Evolutionary conservation across 352 stramenopile genomes (phyloP), one percentile per base, ranked within the genome.

Genomic region (Pythium scleroteichum): DNA sequence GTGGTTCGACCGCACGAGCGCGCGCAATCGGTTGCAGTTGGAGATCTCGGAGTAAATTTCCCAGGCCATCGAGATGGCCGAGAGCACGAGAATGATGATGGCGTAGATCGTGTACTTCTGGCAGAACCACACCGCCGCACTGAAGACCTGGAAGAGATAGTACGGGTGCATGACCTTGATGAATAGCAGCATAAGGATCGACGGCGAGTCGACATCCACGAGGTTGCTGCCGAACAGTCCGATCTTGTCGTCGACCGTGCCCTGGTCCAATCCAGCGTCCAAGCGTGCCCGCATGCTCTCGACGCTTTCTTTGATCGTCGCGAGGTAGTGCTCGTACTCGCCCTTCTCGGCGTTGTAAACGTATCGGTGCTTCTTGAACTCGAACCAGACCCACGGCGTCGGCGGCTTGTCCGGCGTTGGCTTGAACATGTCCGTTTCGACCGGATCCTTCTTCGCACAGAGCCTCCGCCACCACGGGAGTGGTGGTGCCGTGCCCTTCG

Each of bases 361-460:
- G 60, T 89, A 89, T 4, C 79, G 77, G 27, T 87, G 71, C 55
- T 79, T 82, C 70, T 85, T 87, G 64, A 85, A 89, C 59, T 85
- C 76, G 57, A 90, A 88, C 76, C 77, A 88, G 29, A 79, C 29
- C 66, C 71, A 78, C 29, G 29, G 29, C 10, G 29, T 35, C 26
- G 55, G 62, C 12, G 20, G 51, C 22, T n/a, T 22, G 20, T 24
- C 4, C 12, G 7, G 7, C 1, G 14, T 19, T 23, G 41, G 14
- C 19, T 19, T 12, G n/a, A 12, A 19, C 16, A 22, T 0, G 19
- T n/a, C 32, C 27, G 13, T 19, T 8, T 7, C 40, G 46, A 27
- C 24, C 23, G 12, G 39, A 49, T 22, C 41, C 16, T 22, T 27
- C 24, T 1, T 24, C 0, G 40, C 29, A 35, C 29, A 35, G 10